Percentiles rank a stretch among this genome's conserved stretches.
phyloP scores from a whole-genome alignment of 495 filamentous ascomycete genomes.

The Mytilinidion resinicola region DNA sequence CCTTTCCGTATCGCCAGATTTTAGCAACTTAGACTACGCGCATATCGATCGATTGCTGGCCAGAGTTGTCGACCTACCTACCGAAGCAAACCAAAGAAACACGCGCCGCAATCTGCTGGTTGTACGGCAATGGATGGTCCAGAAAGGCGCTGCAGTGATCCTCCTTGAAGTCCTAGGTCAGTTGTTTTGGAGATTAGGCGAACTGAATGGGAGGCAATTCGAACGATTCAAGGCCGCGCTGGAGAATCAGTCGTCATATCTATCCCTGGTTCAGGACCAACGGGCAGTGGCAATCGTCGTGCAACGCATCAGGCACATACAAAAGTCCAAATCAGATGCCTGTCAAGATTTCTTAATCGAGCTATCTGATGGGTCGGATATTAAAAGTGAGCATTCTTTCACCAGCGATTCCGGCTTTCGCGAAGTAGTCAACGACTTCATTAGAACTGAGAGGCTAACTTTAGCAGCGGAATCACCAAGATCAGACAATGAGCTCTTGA shows the following conservation, averaged over 20 bases:
- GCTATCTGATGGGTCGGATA: slow-evolving; percentile 13
- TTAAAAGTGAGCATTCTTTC: slow-evolving; percentile 12
- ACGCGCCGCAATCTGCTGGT: slow-evolving; percentile 20
- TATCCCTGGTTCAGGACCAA: slow-evolving; percentile 14
- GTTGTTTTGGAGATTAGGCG: slow-evolving; percentile 20
- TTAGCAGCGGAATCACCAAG: slow-evolving; percentile 13
- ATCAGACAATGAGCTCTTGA: slow-evolving; percentile 14
- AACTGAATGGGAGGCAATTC: slow-evolving; percentile 23
- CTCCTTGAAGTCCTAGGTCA: slow-evolving; percentile 22
- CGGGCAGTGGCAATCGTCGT: slow-evolving; percentile 13
- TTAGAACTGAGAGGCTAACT: slow-evolving; percentile 4
- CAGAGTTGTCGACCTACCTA: slow-evolving; percentile 20
- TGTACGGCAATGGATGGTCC: slow-evolving; percentile 24
- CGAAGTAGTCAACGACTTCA: too few species aligned
- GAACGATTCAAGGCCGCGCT: slow-evolving; percentile 19
- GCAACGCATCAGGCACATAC: slow-evolving; percentile 22
- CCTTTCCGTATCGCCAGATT: slow-evolving; percentile 23
- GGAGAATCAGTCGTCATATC: slow-evolving; percentile 9
- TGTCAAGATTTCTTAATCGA: slow-evolving; percentile 23
- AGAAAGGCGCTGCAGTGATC: slow-evolving; percentile 17
- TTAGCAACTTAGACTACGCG: slow-evolving; percentile 15
- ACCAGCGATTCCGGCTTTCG: not conserved
- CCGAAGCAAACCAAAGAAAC: slow-evolving; percentile 21
- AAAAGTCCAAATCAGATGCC: slow-evolving; percentile 20
- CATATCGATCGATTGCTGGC: slow-evolving; percentile 23